Base-by-base conservation (phyloP, 2,329 filamentous ascomycete genomes). In the Cyphellophora europaea region DNA sequence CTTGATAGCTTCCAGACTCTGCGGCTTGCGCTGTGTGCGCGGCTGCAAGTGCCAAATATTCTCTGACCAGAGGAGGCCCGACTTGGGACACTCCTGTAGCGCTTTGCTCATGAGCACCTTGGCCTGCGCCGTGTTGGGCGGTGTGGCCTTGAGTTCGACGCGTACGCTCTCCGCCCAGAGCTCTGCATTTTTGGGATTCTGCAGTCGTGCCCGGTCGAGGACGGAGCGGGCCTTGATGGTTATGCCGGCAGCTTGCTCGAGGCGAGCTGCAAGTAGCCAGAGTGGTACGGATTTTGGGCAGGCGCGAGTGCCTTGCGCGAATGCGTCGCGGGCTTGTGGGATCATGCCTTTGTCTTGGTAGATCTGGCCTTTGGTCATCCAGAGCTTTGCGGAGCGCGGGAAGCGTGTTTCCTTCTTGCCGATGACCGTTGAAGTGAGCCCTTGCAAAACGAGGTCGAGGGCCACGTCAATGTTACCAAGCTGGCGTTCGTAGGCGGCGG, bases 311-410 rank as follows among this genome's bases (percentile, higher is more conserved):
- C 91, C 91, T 4, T 84, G 81, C 40, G 75, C 77, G 59, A 91
- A 96, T 0, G 89, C 87, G 56, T 96, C 87, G 30, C 91, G 77
- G 3, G 91, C 91, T 58, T 91, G 83, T 0, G 82, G 79, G 11
- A 82, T 64, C 62, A 86, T 87, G 49, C 74, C 79, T 30, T 87
- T 72, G 28, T 79, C 73, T 53, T 95, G 83, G 67, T 98, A 98
- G 43, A 96, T 91, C 55, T 98, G 91, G 0, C 93, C 91, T 62
- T 98, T 98, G 67, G 94, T 84, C 83, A 96, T 95, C 81, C 89
- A 95, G 15, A 98, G 71, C 61, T 96, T 96, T 34, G 85, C 72
- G 10, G 82, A 77, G 29, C 78, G 74, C 1, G 91, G 89, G 64
- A 93, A 98, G 6, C 85, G 72, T 46, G 88, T 80, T 21, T 98